Base-by-base conservation (phyloP, 2,329 filamentous ascomycete genomes). In the Fusarium virguliforme region DNA sequence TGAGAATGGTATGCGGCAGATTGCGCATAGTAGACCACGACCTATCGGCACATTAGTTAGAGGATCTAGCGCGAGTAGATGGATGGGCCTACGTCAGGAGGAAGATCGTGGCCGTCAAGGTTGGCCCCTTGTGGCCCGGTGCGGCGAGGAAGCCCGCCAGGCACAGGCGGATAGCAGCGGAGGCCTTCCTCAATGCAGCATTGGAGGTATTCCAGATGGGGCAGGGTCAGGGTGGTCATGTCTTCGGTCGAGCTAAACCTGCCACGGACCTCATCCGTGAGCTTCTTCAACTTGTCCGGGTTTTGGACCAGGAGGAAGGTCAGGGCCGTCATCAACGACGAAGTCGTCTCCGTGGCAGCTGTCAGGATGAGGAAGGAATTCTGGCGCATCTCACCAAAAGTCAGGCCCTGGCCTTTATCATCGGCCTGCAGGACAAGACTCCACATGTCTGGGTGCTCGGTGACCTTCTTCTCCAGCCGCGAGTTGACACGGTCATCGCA, bases 301-400 rank as follows among this genome's bases (percentile, higher is more conserved):
- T 55, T 24, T 26, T 37, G 18, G 35, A 54, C 34, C 13, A 69
- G 30, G 8, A 64, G 57, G 59, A 54, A 64, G 38, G 67, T 18
- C 1, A 64, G 60, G n/a, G 60, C 67, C 2, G 67, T 67, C 10
- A 69, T 46, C 10, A 69, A 53, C 1, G 67, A 67, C 4, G 67
- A 64, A 9, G 67, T 69, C 9, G 67, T 69, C 34, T 69, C 67
- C 24, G 60, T 67, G 10, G 64, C 67, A 6, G 67, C 67, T 18
- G 64, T 60, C 2, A 69, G 64, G 2, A 69, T 28, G 4, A 62
- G 63, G 18, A 64, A 51, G n/a, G 67, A 66, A 15, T 69, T 69
- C 1, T 60, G 64, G 3, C 63, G 38, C 48, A 69, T 66, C 46
- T 69, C 67, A 1, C 37, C 43, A 3, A 69, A 64, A 7, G 64